Evolutionary conservation across 208 protist species (phyloP), one percentile per base, ranked within the genome.

Genomic region (Leishmania turanica): DNA sequence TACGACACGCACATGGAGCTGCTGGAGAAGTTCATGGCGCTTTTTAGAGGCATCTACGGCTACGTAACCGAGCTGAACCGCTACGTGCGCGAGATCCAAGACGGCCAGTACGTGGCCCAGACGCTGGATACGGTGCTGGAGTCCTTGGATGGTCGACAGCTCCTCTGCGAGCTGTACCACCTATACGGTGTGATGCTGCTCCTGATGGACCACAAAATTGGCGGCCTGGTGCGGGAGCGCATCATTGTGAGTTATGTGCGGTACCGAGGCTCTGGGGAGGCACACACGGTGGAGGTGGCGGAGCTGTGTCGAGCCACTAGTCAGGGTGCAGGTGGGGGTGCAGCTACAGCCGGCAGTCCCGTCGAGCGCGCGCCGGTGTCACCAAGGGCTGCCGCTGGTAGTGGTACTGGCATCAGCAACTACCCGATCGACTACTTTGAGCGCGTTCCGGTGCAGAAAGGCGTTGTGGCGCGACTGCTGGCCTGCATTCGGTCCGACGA

Each of bases 181-280:
- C 88, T 99, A 40, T 99, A 99, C 89, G 99, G 98, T 66, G 93
- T 99, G 17, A 99, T 99, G 97, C 89, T 99, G 27, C 87, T 99
- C 17, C 84, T 99, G 69, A 78, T 99, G 40, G 99, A 99, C 81
- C 82, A 90, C 68, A 92, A 94, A 31, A 97, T 99, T 69, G 95
- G 96, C 31, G 98, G 99, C 24, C 82, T 83, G 17, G 91, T 99
- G 11, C 92, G 99, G 34, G 99, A 99, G 88, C 89, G 98, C 76
- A 88, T 99, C 85, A 87, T 99, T 31, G 98, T 99, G 24, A 96
- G 96, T 66, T 99, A 99, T 89, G 94, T 99, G 76, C 92, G 99
- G 68, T 99, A 99, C 83, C 98, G 98, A 70, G 97, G 98, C 24
- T 84, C 93, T 34, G 91, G 90, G 9, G 95, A 98, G 75, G 78